phyloP scores from a whole-genome alignment of 768 basidiomycete species.

The Mycena crocata region DNA sequence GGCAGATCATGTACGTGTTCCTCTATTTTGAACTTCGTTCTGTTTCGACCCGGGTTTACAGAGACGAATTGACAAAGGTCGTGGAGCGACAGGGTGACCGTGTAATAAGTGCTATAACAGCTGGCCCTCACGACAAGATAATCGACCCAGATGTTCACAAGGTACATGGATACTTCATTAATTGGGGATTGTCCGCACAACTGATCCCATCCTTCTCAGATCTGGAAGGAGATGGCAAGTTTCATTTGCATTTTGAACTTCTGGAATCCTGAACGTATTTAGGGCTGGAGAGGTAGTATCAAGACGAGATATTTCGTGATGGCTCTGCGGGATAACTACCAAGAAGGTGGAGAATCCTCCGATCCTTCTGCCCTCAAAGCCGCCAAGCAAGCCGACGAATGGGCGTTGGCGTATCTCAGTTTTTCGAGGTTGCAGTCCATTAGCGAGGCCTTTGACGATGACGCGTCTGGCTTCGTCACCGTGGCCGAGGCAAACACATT shows the following conservation, averaged over 20 bases:
- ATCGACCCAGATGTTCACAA: slow-evolving; percentile 49
- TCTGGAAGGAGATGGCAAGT: slow-evolving; percentile 52
- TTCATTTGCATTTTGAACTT: not conserved
- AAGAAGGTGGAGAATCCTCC: slow-evolving; percentile 27
- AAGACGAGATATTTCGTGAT: slow-evolving; percentile 51
- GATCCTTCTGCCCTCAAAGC: not conserved
- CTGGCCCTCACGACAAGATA: slow-evolving; percentile 51
- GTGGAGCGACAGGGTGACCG: slow-evolving; percentile 47
- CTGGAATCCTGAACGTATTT: not conserved
- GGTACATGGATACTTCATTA: slow-evolving; percentile 32
- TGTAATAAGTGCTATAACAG: slow-evolving; percentile 43
- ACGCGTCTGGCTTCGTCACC: slow-evolving; percentile 49
- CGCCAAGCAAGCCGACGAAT: slow-evolving; percentile 39
- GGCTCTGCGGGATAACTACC: slow-evolving; percentile 49
- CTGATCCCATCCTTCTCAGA: slow-evolving; percentile 1
- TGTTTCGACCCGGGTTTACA: slow-evolving; percentile 3
- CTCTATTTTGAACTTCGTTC: not conserved
- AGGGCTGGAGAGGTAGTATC: slow-evolving; percentile 52
- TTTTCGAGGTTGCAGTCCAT: slow-evolving; percentile 44
- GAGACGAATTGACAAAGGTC: slow-evolving; percentile 40
- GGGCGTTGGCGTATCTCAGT: slow-evolving; percentile 46
- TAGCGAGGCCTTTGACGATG: slow-evolving; percentile 50
- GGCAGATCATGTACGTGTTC: slow-evolving; percentile 36
- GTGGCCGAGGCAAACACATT: slow-evolving; percentile 47
- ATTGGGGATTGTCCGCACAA: not conserved